Percentiles rank a stretch among this genome's conserved stretches.
Evolutionary conservation across 2,329 filamentous ascomycete genomes (phyloP).

Genomic region (Cladophialophora exuberans): DNA sequence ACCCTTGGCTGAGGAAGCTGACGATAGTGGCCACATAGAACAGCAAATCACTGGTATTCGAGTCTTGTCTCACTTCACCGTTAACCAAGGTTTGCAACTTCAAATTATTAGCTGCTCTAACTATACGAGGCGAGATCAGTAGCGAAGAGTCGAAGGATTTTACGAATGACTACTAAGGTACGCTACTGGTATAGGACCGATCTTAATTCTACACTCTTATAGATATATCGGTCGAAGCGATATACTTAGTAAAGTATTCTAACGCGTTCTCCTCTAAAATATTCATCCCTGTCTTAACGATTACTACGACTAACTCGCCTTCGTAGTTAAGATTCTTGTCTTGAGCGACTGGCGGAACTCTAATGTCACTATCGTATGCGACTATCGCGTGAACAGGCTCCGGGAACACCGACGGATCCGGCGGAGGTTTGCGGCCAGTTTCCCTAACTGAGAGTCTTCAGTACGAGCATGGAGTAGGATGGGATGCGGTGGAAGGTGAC

Average conservation of each 20-base stretch:
- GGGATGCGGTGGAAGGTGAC: neutral
- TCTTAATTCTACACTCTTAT: conserved; percentile 58
- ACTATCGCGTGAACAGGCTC: conserved; percentile 41
- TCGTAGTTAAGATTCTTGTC: conserved; percentile 38
- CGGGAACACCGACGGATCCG: conserved; percentile 45
- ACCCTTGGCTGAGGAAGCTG: conserved; percentile 51
- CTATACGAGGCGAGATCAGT: conserved; percentile 37
- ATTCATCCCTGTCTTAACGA: conserved; percentile 57
- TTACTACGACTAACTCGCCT: conserved; percentile 46
- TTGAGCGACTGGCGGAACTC: conserved; percentile 44
- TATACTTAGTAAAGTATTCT: conserved; percentile 58
- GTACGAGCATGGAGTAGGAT: too few species aligned
- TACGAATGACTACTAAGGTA: conserved; percentile 61
- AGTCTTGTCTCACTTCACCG: conserved; percentile 54
- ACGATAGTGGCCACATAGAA: conserved; percentile 54
- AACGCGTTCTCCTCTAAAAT: conserved; percentile 50
- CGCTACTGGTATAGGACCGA: conserved; percentile 51
- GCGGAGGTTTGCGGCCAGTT: conserved; percentile 43
- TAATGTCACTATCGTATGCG: conserved; percentile 35
- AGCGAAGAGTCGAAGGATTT: conserved; percentile 62
- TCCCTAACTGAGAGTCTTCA: conserved; percentile 43
- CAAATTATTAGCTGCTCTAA: conserved; percentile 39
- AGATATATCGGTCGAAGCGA: conserved; percentile 59
- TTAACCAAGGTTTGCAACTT: conserved; percentile 53
- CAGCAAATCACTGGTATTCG: conserved; percentile 53